Evolutionary conservation across 805 yeast species (phyloP).

Genomic region (Clavispora asparagi): DNA sequence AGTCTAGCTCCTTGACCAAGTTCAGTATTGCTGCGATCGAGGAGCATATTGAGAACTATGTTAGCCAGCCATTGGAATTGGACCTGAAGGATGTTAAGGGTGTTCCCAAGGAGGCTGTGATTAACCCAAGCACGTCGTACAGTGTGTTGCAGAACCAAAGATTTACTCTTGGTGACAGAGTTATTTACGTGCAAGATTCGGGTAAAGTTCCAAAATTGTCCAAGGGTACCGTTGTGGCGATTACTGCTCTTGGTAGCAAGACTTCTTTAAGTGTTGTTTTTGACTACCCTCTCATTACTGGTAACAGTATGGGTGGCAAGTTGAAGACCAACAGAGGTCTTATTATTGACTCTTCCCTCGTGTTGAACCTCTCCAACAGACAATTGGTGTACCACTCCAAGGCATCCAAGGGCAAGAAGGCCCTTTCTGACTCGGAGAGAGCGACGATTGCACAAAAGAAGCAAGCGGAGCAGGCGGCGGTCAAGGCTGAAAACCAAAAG

Average conservation of each 20-base stretch:
- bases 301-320: slow-evolving; percentile 76
- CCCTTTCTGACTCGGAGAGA: slow-evolving; percentile 20
- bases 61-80: slow-evolving; percentile 39
- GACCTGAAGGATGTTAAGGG: slow-evolving; percentile 61
- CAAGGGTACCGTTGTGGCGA: slow-evolving; percentile 84
- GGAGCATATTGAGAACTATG: slow-evolving; percentile 43
- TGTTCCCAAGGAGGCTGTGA: slow-evolving; percentile 79
- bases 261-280: slow-evolving; percentile 72
- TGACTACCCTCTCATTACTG: slow-evolving; percentile 79
- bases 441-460: neutral
- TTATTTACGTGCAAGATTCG: slow-evolving; percentile 73
- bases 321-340: slow-evolving; percentile 76
- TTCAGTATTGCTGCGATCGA: slow-evolving; percentile 67
- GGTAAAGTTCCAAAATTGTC: slow-evolving; percentile 87
- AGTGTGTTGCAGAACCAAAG: slow-evolving; percentile 68
- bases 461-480: neutral
- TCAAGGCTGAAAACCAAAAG: slow-evolving; percentile 8
- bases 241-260: slow-evolving; percentile 52
- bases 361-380: slow-evolving; percentile 68
- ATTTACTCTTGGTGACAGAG: slow-evolving; percentile 85
- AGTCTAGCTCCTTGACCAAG: slow-evolving; percentile 71
- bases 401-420: slow-evolving; percentile 44
- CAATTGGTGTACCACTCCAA: slow-evolving; percentile 75
- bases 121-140: slow-evolving; percentile 69
- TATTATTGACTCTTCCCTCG: slow-evolving; percentile 72